These are phyloP conservation scores for Stagonosporopsis rhizophila DNA, from an alignment of 2,329 filamentous ascomycete species.

Conservation along the genomic window DNA sequence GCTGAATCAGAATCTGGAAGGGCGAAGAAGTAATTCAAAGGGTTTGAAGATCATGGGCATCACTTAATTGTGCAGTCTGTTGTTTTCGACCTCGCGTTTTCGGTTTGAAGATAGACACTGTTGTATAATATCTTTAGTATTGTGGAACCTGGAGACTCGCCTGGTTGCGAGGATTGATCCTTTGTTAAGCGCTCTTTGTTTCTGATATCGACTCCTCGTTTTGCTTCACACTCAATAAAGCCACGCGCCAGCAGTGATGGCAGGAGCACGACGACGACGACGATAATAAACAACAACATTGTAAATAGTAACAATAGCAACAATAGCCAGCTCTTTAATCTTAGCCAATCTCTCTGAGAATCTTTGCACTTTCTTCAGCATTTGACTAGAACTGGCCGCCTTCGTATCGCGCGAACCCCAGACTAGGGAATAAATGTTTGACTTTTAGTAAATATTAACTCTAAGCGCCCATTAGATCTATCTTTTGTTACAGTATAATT, in stretches of 20 bases:
- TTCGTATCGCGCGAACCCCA: too few species aligned
- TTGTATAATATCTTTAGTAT: conserved; percentile 11
- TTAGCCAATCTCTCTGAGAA: too few species aligned
- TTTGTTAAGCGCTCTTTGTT: not conserved
- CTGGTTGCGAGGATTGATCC: conserved; percentile 4
- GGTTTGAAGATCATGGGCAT: conserved; percentile 31
- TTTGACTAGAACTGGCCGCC: too few species aligned
- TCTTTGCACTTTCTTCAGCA: too few species aligned
- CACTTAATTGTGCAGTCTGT: conserved; percentile 3
- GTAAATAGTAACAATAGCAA: not conserved
- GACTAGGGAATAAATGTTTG: too few species aligned
- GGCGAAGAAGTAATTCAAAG: conserved; percentile 29
- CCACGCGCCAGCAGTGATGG: not conserved
- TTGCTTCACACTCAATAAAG: not conserved
- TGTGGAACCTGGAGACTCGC: not conserved
- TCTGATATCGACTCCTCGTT: not conserved
- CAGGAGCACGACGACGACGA: too few species aligned
- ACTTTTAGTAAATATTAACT: too few species aligned
- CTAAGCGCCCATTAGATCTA: too few species aligned
- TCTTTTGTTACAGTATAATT: too few species aligned
- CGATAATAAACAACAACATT: too few species aligned
- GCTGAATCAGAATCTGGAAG: conserved; percentile 21
- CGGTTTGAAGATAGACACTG: conserved; percentile 3
- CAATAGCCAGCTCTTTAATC: too few species aligned
- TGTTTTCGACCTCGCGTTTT: not conserved